Evolutionary conservation across 1,284 basidiomycete species (phyloP).

Genomic region (Phellinidium pouzarii): DNA sequence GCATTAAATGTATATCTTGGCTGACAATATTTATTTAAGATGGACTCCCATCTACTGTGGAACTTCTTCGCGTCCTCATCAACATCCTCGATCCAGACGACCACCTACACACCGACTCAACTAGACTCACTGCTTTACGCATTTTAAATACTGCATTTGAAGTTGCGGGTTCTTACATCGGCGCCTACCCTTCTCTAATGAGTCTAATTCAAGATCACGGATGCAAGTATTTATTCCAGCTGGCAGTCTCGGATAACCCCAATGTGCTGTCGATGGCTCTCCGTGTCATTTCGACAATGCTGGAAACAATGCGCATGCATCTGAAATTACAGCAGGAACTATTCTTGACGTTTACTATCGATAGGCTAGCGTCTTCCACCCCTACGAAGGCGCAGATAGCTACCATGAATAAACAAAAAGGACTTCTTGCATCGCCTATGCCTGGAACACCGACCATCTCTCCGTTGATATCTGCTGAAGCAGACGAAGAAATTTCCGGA

Average conservation of each 20-base stretch:
- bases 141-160: slow-evolving; percentile 91
- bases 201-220: slow-evolving; percentile 79
- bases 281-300: slow-evolving; percentile 82
- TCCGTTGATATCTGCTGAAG: slow-evolving; percentile 36
- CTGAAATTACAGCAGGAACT: slow-evolving; percentile 97
- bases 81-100: slow-evolving; percentile 94
- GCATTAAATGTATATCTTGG: slow-evolving; percentile 6
- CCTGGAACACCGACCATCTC: slow-evolving; percentile 48
- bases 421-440: slow-evolving; percentile 38
- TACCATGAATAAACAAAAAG: slow-evolving; percentile 23
- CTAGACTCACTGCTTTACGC: slow-evolving; percentile 82
- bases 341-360: slow-evolving; percentile 90
- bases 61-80: slow-evolving; percentile 90
- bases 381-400: slow-evolving; percentile 25
- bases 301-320: slow-evolving; percentile 82
- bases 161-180: slow-evolving; percentile 71
- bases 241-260: slow-evolving; percentile 85
- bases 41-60: slow-evolving; percentile 88
- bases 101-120: slow-evolving; percentile 93
- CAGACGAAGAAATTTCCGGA: slow-evolving; percentile 44
- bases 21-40: slow-evolving; percentile 42
- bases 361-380: slow-evolving; percentile 68
- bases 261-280: slow-evolving; percentile 76
- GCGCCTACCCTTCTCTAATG: slow-evolving; percentile 68
- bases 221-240: slow-evolving; percentile 94